Conservation (phyloP, 306 rosid genomes). For the Citrullus mucosospermus region DNA sequence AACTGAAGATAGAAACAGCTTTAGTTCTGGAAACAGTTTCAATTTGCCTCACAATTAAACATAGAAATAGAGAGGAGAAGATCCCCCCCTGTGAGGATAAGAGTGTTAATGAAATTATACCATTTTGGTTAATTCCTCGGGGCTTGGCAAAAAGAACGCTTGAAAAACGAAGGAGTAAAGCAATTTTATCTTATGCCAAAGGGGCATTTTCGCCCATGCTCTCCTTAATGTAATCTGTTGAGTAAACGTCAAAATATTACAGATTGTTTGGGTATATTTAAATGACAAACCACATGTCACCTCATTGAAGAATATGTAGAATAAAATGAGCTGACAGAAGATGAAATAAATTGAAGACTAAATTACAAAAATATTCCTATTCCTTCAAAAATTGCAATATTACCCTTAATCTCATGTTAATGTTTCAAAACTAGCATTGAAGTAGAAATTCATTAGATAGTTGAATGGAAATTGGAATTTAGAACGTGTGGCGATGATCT, state of each 20-base stretch:
- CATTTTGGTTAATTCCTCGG: conserved; percentile 72
- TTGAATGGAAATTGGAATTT: no score
- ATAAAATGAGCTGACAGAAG: background rate
- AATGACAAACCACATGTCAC: background rate
- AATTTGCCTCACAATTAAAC: background rate
- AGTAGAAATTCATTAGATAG: no score
- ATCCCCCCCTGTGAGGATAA: background rate
- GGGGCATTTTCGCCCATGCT: conserved; percentile 92
- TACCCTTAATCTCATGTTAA: no score
- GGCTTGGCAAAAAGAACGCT: conserved; percentile 70
- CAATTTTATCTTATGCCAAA: conserved; percentile 79
- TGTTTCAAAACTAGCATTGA: no score
- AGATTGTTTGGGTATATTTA: background rate
- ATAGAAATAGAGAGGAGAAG: background rate
- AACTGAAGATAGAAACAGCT: conserved; percentile 35
- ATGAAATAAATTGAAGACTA: background rate
- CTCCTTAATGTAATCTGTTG: conserved; percentile 71
- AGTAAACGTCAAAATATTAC: conserved; percentile 6
- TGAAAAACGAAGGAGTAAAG: conserved; percentile 54
- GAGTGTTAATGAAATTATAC: conserved; percentile 24
- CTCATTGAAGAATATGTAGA: background rate
- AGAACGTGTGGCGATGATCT: no score
- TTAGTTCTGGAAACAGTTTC: background rate
- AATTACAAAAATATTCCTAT: no score
- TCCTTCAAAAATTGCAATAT: no score